A percentile compares a stretch with the other conserved stretches of the same genome.
Conservation (phyloP, 345 rosid species). For the Cardiospermum halicacabum region DNA sequence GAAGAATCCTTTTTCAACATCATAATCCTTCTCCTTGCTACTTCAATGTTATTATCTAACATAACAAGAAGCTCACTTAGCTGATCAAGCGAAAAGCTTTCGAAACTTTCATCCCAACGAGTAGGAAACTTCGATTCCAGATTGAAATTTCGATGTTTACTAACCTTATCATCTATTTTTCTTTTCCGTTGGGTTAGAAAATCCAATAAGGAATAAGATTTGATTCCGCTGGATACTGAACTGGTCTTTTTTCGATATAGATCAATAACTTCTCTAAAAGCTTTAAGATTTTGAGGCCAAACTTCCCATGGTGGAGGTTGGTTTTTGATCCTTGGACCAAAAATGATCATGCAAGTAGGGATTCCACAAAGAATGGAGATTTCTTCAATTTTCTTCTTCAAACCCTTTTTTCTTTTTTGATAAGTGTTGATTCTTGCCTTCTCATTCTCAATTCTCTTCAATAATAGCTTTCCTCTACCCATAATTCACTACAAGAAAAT, state of each 20-base stretch:
- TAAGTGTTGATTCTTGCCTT: constrained; percentile 31
- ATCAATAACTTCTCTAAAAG: constrained; percentile 23
- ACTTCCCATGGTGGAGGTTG: constrained; percentile 18
- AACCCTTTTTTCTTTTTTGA: constrained; percentile 30
- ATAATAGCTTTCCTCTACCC: constrained; percentile 26
- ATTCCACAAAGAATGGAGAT: constrained; percentile 26
- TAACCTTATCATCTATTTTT: constrained; percentile 1
- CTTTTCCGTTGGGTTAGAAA: not conserved
- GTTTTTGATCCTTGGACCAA: constrained; percentile 20
- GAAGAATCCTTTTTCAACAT: not conserved
- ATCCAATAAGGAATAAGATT: constrained; percentile 17
- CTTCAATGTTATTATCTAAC: constrained; percentile 1
- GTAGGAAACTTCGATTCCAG: not conserved
- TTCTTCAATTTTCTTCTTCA: constrained; percentile 29
- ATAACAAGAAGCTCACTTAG: not conserved
- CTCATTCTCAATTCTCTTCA: constrained; percentile 30
- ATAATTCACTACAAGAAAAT: too few species aligned
- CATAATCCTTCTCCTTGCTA: not conserved
- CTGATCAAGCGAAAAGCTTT: not conserved
- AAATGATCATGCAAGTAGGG: constrained; percentile 33
- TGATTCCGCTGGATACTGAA: constrained; percentile 14
- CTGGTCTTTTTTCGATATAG: constrained; percentile 21
- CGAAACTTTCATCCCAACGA: not conserved
- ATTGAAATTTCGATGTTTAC: constrained; percentile 6
- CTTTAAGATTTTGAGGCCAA: constrained; percentile 24